These are phyloP conservation scores for Hericium rajendrae DNA, from an alignment of 768 basidiomycete genomes.

Conservation along the genomic window DNA sequence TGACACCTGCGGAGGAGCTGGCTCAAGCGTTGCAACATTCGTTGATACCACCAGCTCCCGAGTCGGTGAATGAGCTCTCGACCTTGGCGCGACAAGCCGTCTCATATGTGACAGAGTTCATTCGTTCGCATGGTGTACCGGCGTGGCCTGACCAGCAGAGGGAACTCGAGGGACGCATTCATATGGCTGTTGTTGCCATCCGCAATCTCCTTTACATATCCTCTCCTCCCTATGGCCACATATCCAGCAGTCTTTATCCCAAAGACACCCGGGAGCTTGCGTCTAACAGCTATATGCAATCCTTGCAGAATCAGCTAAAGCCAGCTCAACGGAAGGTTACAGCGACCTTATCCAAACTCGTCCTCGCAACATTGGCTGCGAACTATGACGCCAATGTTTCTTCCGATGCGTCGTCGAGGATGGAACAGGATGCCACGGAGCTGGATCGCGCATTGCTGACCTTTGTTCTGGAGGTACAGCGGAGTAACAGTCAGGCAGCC, in stretches of 20 bases:
- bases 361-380: conserved; percentile 85
- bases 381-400: conserved; percentile 67
- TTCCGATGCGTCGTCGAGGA: conserved; percentile 56
- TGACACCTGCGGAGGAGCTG: conserved; percentile 59
- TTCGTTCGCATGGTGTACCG: conserved; percentile 35
- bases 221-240: conserved; percentile 48
- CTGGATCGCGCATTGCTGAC: conserved; percentile 60
- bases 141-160: conserved; percentile 46
- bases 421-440: conserved; percentile 69
- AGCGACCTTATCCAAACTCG: conserved; percentile 80
- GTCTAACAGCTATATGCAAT: conserved; percentile 24
- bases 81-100: conserved; percentile 50
- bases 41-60: conserved; percentile 47
- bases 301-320: conserved; percentile 48
- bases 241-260: conserved; percentile 29
- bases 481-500: conserved; percentile 31
- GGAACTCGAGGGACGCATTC: conserved; percentile 54
- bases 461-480: conserved; percentile 65
- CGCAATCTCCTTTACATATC: conserved; percentile 69
- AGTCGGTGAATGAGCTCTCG: conserved; percentile 52
- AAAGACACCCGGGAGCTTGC: conserved; percentile 1
- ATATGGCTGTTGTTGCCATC: conserved; percentile 57
- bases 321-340: conserved; percentile 80
- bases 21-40: conserved; percentile 57
- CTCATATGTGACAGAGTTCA: conserved; percentile 49